Base-by-base conservation (phyloP, 176 grass and related monocot genomes). In the Aegilops sharonensis region DNA sequence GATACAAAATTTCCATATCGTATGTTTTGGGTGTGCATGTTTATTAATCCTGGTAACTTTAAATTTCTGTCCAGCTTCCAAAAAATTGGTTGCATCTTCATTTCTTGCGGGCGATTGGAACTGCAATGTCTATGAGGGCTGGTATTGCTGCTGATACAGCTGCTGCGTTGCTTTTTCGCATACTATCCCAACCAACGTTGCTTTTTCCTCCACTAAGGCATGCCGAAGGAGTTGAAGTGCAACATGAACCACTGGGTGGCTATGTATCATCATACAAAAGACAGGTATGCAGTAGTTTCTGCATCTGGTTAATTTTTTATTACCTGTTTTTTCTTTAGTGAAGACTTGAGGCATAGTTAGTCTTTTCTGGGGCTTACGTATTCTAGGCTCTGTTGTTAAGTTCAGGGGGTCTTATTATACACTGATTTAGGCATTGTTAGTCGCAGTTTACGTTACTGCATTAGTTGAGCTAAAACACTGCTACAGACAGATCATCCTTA, bases 61-160 rank as follows among this genome's bases (percentile, higher is more conserved):
- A 25, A 75, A 79, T 62, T 45, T 76, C 78, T 84, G 50, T 91
- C 32, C 72, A 99, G 97, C 89, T 99, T 85, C 97, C 97, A 14
- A 96, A 93, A 87, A 99, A 93, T 82, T 99, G 97, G 97, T 84
- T 99, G 90, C 97, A 99, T 87, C 90, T 99, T 62, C 97, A 99
- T 88, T 99, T 99, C 81, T 81, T 99, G 79, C 97, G 97, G 43
- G 94, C 97, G 0, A 94, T 99, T 66, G 97, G 97, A 83, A 99
- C 87, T 42, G 97, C 97, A 65, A 99, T 99, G 97, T 99, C 97
- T 68, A 99, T 99, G 97, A 91, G 94, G 88, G 92, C 90, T 70
- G 90, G 97, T 59, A 96, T 99, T 32, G 97, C 97, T 74, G 94
- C 97, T 77, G 97, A 99, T 93, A 90, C 94, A 42, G 83, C 97